Evolutionary conservation across 169 alveolate genomes (phyloP), one percentile per base, ranked within the genome.

Genomic region (Eimeria sp.): DNA sequence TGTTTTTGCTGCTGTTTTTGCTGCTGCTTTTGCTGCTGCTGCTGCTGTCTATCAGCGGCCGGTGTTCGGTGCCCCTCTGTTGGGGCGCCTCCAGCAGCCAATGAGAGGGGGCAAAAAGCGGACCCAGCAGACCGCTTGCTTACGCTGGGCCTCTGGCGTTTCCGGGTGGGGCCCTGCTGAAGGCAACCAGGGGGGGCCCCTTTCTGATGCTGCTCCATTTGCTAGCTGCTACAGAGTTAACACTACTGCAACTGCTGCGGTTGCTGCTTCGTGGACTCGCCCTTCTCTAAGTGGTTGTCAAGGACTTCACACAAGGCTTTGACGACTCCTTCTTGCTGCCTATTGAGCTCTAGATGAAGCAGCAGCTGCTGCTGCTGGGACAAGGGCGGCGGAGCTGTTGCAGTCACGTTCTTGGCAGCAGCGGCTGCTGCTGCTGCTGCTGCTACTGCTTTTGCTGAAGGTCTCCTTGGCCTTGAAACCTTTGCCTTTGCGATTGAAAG

Each of bases 181-280:
- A 20, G 6, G 85, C 62, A 40, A 18, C 60, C 40, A 37, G 85
- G 62, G 25, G 85, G 85, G 43, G 85, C 33, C 37, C 33, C 64
- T 76, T 11, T 60, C 64, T 76, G 60, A 6, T 49, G 85, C 37
- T 49, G 56, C 60, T 76, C 85, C 85, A 76, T 76, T 49, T 76
- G 64, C 64, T 6, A 76, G 52, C 27, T 6, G n/a, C n/a, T n/a
- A n/a, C 78, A 76, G 37, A 43, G 54, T 25, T 37, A 20, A 14
- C 18, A 20, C 85, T 76, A 46, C 60, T 76, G 85, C 64, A 43
- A 62, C 43, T 76, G 56, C 64, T n/a, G 60, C 37, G 13, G 85
- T 27, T 33, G 58, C 85, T 30, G 64, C 13, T 46, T 40, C 33
- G 52, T 71, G 78, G 78, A 71, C 25, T n/a, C 52, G 78, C 9